Conservation (phyloP, 2,329 filamentous ascomycete genomes). For the Pseudogymnoascus sp. region DNA sequence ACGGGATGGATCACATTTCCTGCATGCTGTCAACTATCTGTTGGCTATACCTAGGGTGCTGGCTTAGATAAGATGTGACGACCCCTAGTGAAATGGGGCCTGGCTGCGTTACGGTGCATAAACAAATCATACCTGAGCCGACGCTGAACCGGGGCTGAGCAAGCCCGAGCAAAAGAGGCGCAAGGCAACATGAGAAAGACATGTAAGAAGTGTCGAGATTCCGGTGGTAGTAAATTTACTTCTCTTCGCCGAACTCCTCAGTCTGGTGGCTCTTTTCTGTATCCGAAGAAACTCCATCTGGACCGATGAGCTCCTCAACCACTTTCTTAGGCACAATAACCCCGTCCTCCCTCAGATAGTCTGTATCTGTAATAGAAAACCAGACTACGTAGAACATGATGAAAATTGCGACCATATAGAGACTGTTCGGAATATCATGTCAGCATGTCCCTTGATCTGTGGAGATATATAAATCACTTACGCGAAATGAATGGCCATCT, state of each 20-base stretch:
- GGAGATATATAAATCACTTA: not conserved
- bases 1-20: too few relatives aligned
- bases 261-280: not conserved
- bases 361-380: slow-evolving; percentile 9
- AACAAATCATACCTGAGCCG: too few relatives aligned
- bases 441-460: not conserved
- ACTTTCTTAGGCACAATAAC: slow-evolving; percentile 8
- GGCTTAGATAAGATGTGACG: too few relatives aligned
- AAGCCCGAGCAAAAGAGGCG: too few relatives aligned
- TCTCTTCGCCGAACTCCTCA: not conserved
- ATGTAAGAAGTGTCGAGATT: too few relatives aligned
- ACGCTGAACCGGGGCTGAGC: too few relatives aligned
- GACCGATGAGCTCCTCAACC: not conserved
- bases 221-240: not conserved
- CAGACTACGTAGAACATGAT: slow-evolving; percentile 1
- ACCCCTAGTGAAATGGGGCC: too few relatives aligned
- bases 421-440: not conserved
- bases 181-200: too few relatives aligned
- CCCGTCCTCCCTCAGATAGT: slow-evolving; percentile 5
- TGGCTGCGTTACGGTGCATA: too few relatives aligned
- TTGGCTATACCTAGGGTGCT: too few relatives aligned
- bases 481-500: slow-evolving; percentile 6
- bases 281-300: not conserved
- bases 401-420: slow-evolving; percentile 6
- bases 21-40: too few relatives aligned